Base-by-base conservation (phyloP, 352 stramenopile genomes). In the Globisporangium cystogenes region DNA sequence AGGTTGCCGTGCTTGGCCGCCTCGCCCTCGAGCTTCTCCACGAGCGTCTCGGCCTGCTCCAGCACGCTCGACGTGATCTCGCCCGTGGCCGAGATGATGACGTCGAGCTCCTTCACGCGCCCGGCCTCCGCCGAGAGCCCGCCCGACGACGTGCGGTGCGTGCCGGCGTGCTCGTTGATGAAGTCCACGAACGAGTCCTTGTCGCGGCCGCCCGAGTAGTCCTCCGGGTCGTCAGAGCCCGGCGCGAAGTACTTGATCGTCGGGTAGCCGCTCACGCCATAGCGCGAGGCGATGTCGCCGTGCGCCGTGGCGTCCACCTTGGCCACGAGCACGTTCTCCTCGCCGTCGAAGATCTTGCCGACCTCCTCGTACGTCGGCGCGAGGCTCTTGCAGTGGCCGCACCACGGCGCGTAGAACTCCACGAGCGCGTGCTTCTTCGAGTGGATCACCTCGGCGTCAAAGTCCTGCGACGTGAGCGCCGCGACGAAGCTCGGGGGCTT, bases 201-300 rank as follows among this genome's bases (percentile, higher is more conserved):
- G 65, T 95, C 83, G 35, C 87, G 83, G 45, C 77, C 87, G 44
- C 72, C 74, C 49, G 72, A 74, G 69, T 96, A 97, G 67, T 94
- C 76, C 59, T 95, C 80, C 21, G 85, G 70, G 50, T 96, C 87
- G 41, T 83, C 72, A 51, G 81, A 76, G 48, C 73, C 85, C 0
- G 76, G 74, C 0, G 81, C 71, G 53, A 97, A 97, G 73, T 95
- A 97, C 71, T 96, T 96, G 65, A 97, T 76, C 49, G 89, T 96
- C 31, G 90, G 90, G 78, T 90, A 97, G 26, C 90, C 87, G 51
- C 76, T 89, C 29, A 97, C 82, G 48, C 84, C 89, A 67, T 92
- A 97, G 59, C 81, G 78, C 41, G 59, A 57, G n/a, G 68, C 80
- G 27, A 93, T 53, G 36, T 76, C 74, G 2, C 54, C 21, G 59